These are phyloP conservation scores for Paramecium sexaurelia DNA, from an alignment of 73 alveolate species.

Conservation along the genomic window DNA sequence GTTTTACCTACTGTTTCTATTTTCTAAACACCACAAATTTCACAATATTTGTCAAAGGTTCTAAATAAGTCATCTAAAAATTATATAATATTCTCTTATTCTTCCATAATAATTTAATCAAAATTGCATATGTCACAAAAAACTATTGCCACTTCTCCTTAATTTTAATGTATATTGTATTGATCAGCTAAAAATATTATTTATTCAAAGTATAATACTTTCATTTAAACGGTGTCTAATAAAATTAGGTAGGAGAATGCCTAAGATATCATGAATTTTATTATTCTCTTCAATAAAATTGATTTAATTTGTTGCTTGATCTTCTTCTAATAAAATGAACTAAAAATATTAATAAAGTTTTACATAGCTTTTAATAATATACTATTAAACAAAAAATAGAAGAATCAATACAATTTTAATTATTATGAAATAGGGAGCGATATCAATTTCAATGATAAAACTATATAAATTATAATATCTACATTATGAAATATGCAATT, in stretches of 20 bases:
- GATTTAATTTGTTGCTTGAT: constrained; percentile 15
- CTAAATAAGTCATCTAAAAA: constrained; percentile 52
- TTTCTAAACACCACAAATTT: constrained; percentile 55
- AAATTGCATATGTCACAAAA: constrained; percentile 65
- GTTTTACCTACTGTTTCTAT: constrained; percentile 69
- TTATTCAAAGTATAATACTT: not conserved
- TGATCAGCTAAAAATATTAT: not conserved
- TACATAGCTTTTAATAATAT: not conserved
- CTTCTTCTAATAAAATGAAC: not conserved
- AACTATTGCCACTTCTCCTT: constrained; percentile 54
- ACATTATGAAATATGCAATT: not conserved
- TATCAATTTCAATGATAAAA: not conserved
- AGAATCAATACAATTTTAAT: not conserved
- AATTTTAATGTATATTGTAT: constrained; percentile 45
- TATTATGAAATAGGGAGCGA: not conserved
- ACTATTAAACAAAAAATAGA: not conserved
- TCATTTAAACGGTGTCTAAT: constrained; percentile 43
- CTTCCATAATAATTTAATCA: constrained; percentile 61
- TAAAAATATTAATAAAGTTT: not conserved
- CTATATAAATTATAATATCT: not conserved
- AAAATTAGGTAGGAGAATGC: constrained; percentile 57
- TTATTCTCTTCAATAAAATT: constrained; percentile 44
- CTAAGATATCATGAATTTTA: constrained; percentile 56
- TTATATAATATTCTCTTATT: constrained; percentile 29
- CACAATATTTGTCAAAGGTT: constrained; percentile 50